Evolutionary conservation across 306 rosid genomes (phyloP), one percentile per base, ranked within the genome.

Genomic region (Cucumis melo): DNA sequence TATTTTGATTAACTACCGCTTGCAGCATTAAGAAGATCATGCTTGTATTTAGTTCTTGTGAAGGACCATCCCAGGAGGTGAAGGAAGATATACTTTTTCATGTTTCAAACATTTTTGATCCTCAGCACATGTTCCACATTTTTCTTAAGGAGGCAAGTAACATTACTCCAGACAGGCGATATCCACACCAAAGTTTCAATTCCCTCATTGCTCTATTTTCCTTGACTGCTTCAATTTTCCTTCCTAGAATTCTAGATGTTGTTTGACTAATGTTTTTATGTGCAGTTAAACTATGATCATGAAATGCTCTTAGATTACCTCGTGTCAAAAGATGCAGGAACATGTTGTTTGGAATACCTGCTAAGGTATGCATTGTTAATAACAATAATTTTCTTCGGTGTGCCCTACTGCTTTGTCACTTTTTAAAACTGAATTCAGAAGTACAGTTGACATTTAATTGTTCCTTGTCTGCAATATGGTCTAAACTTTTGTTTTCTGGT

Each of bases 241-340:
- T 68, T 68, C 75, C 39, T 70, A 21, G 20, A 44, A 29, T 75
- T 27, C 17, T 20, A 53, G 48, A 46, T 14, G 29, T 74, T 66
- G 74, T 38, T 76, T 73, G 20, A 14, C 55, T 82, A 64, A 77
- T 80, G 61, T 63, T 44, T 68, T 48, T 61, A 59, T 81, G 79
- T 83, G 85, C 94, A 93, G 98, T 87, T 93, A 86, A 91, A 85
- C 84, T 93, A 93, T 81, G 98, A 93, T 79, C 98, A 91, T 76
- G 91, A 87, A 80, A 91, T 93, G 85, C 94, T 93, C 79, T 89
- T 93, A 80, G 97, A 91, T 82, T 93, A 91, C 82, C 98, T 91
- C 82, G 90, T 93, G 77, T 90, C 97, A 5, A 93, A 90, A 81
- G 92, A 93, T 86, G 84, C 91, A 12, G 97, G 98, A 85, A 86